Base-by-base conservation (phyloP, 2,329 filamentous ascomycete species). In the Arachnopeziza araneosa region DNA sequence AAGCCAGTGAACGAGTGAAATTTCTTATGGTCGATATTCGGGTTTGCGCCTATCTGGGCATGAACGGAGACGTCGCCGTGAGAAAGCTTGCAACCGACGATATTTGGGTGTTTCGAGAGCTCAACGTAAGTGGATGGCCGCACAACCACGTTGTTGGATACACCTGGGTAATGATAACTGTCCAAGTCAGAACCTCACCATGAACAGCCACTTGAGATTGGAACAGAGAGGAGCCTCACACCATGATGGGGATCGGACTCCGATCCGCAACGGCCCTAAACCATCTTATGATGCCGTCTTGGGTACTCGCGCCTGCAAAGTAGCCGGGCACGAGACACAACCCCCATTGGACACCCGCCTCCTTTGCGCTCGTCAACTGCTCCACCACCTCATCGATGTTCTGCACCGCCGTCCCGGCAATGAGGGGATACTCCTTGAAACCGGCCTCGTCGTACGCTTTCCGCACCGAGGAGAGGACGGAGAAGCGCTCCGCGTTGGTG, bases 1-100 rank as follows among this genome's bases (percentile, higher is more conserved):
- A 87, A 78, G 0, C 85, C 84, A 14, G 83, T 85, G 74, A 81
- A 87, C 24, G 83, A 79, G 63, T 76, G 79, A 73, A 88, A 87
- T 52, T 78, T 75, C 1, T 71, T 67, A 67, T 82, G 79, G 70
- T 87, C 80, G 68, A 88, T 84, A 56, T 75, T 69, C 0, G 84
- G 84, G 64, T 80, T 80, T 17, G 80, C 77, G 1, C 83, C 82
- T 57, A 87, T 79, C 70, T 86, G 80, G 6, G 80, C 76, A 69
- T 86, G 83, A 66, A 81, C 78, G 22, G 83, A 85, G 52, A 87
- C 79, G 69, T 86, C 82, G 54, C 83, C 84, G 70, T 88, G 85
- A 1, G 83, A 87, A 69, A 88, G 81, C 73, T 88, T 88, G 73
- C 82, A 85, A 50, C 85, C 85, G 12, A 87, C 83, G 60, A 88